Conservation (phyloP, 768 basidiomycete genomes). For the Tulasnella sp. region DNA sequence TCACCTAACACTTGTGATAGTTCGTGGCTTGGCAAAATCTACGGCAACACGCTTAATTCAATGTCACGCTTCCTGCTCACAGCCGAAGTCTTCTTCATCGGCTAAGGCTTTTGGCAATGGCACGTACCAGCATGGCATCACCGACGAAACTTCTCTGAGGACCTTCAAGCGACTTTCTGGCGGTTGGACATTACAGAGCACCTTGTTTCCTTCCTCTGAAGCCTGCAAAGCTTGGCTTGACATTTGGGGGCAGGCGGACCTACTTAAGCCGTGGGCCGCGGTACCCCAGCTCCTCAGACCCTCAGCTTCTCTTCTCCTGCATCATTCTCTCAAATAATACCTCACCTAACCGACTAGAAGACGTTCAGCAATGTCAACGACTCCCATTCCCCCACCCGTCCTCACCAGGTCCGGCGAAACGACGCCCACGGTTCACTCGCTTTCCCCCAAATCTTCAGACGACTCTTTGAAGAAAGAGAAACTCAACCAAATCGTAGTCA, state of each 20-base stretch:
- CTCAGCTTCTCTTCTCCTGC: not conserved
- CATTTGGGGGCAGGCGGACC: not conserved
- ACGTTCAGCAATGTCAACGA: not conserved
- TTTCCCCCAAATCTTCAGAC: not conserved
- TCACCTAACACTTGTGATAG: not conserved
- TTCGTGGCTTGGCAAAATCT: not conserved
- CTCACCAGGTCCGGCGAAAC: not conserved
- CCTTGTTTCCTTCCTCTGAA: not conserved
- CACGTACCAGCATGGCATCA: not conserved
- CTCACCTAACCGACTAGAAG: not conserved
- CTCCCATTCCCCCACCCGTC: not conserved
- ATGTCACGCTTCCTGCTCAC: not conserved
- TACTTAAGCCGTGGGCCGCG: not conserved
- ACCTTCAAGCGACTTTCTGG: not conserved
- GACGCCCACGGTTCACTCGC: constrained; percentile 4
- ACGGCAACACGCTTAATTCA: not conserved
- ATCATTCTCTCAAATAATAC: not conserved
- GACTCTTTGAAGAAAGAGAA: constrained; percentile 7
- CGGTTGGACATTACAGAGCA: not conserved
- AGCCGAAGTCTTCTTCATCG: not conserved
- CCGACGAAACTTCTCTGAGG: not conserved
- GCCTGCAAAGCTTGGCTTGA: not conserved
- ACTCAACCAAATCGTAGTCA: not conserved
- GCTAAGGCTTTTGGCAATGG: not conserved
- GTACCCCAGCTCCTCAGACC: not conserved